A percentile compares a stretch with the other conserved stretches of the same genome.
These are phyloP conservation scores for Pichia sp. DNA, from an alignment of 1,139 yeast species.

Conservation along the genomic window DNA sequence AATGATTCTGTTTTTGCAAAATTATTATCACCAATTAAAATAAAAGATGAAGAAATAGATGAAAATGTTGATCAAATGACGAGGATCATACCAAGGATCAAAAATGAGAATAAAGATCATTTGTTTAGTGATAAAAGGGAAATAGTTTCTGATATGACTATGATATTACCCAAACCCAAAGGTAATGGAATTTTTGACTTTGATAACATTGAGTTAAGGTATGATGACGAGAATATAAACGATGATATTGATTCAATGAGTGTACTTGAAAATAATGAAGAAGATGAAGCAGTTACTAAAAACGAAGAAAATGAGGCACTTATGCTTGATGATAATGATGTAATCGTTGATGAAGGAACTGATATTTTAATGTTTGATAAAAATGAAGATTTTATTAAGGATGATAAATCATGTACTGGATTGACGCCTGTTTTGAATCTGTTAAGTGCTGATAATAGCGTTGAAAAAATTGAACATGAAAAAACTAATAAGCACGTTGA, in stretches of 20 bases:
- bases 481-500: background rate
- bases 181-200: constrained; percentile 2
- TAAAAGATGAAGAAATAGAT: constrained; percentile 14
- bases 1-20: background rate
- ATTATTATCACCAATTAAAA: constrained; percentile 9
- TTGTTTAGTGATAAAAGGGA: background rate
- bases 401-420: background rate
- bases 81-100: constrained; percentile 19
- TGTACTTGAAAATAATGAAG: background rate
- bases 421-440: background rate
- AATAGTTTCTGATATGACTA: constrained; percentile 26
- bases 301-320: background rate
- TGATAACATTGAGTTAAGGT: background rate
- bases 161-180: constrained; percentile 24
- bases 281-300: background rate
- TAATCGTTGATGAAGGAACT: constrained; percentile 1
- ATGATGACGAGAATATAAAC: background rate
- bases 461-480: background rate
- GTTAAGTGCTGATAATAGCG: background rate
- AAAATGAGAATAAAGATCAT: background rate
- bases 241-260: background rate
- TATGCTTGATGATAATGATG: background rate
- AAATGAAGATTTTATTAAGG: background rate
- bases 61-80: constrained; percentile 26
- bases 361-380: constrained; percentile 2